Base-by-base conservation (phyloP, 2,329 filamentous ascomycete genomes). In the Hypocreales sp. region DNA sequence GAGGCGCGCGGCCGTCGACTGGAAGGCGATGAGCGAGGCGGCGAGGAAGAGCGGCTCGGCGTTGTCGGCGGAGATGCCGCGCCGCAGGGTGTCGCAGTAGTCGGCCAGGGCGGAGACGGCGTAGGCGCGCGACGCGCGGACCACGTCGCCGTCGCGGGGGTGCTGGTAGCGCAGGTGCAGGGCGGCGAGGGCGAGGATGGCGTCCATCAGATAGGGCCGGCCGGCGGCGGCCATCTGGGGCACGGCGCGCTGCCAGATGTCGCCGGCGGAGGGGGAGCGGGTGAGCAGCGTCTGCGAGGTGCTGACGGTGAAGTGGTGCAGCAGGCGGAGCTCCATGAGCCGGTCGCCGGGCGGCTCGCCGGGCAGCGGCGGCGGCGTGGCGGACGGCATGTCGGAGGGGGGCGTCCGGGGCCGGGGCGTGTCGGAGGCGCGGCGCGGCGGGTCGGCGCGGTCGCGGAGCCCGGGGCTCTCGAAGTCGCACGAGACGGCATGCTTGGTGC, bases 41-140 rank as follows among this genome's bases (percentile, higher is more conserved):
- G 71, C 76, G 14, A 74, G 50, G 37, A 77, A 77, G 2, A 77
- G 54, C 0, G 69, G 60, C 42, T 75, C 71, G 7, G 72, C 70
- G 31, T 76, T 77, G 18, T 55, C 48, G 18, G 64, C 56, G 17
- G 60, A 65, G 31, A 75, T 68, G 15, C 72, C 72, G 18, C 55
- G 53, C 24, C 61, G 64, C 17, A 77, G 51, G 1, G 61, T 58
- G 3, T 58, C 55, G 33, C 68, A 67, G 41, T 76, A 77, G 31
- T 72, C 63, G 21, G 65, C 61, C 22, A 76, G 52, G 4, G 70
- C 68, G 9, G 71, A 72, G 4, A 70, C 70, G 55, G 73, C 72
- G 42, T 77, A 77, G 11, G 64, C 61, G 44, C 76, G 72, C 2
- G 68, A 74, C 8, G 71, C 71, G 29, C 66, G 64, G 23, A 72